Base-by-base conservation (phyloP, 306 rosid genomes). In the Cyclanthera cordifolia region DNA sequence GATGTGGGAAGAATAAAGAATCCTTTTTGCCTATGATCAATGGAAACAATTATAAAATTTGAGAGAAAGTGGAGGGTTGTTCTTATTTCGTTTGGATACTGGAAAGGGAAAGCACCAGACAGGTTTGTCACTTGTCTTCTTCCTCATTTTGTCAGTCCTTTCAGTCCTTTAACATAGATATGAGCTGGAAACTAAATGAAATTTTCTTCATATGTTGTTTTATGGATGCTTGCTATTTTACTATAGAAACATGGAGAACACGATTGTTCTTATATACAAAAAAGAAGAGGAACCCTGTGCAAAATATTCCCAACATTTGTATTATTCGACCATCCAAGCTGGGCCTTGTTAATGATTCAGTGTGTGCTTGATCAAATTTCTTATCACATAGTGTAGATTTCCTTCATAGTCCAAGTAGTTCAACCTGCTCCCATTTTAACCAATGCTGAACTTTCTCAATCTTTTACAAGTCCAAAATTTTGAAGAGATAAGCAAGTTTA, bases 371-470 rank as follows among this genome's bases (percentile, higher is more conserved):
- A 88, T 83, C 86, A 86, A 80, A 78, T 84, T 84, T 69, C 96
- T 85, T 85, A 88, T 91, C 76, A 80, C 95, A 64, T 88, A 91
- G 0, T 87, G 96, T 24, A 91, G 61, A 64, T 86, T 91, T 77
- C 97, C 97, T 67, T 95, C 96, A 60, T 88, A 91, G 50, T 82
- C 76, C 67, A 88, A 88, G 79, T 88, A 86, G 85, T 72, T 91
- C 95, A 49, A 91, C 97, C 95, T 91, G 81, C 55, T 80, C 8
- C 7, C 27, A 60, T 37, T 60, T 58, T n/a, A 60, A 60, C 67
- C 67, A 37, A 60, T 60, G 8, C 47, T 60, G 67, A 60, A 6
- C 5, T 60, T 60, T 60, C 67, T 25, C 17, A 9, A 60, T n/a
- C 27, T 32, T 32, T 60, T 32, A 57, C 21, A 57, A 16, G 65